These are phyloP conservation scores for Panaeolus cyanescens DNA, from an alignment of 768 basidiomycete species.

Conservation along the genomic window DNA sequence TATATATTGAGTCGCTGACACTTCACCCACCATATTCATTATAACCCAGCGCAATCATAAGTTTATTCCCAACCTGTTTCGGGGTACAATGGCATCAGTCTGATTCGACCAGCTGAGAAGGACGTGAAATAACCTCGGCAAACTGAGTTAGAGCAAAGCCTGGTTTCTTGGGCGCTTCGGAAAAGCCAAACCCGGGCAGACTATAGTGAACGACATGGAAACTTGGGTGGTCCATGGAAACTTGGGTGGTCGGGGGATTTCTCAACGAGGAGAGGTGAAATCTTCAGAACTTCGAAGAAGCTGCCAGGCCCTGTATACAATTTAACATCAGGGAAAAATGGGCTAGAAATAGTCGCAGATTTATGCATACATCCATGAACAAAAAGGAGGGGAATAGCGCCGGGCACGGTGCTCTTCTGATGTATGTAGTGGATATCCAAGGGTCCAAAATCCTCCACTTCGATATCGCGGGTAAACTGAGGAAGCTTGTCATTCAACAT, in stretches of 20 bases:
- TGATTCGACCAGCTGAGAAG: too few relatives aligned
- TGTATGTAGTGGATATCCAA: slow-evolving; percentile 60
- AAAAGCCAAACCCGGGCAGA: slow-evolving; percentile 65
- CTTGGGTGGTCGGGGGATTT: slow-evolving; percentile 42
- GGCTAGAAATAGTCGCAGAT: background rate
- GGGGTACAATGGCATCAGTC: background rate
- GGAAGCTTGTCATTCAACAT: slow-evolving; percentile 52
- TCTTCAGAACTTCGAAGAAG: slow-evolving; percentile 57
- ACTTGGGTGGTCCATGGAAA: slow-evolving; percentile 44
- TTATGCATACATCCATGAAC: slow-evolving; percentile 55
- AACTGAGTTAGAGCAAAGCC: slow-evolving; percentile 54
- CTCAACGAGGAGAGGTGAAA: slow-evolving; percentile 53
- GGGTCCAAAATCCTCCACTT: slow-evolving; percentile 44
- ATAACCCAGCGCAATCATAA: slow-evolving; percentile 52
- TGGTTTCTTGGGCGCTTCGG: slow-evolving; percentile 52
- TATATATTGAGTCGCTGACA: background rate
- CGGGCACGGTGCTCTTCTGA: slow-evolving; percentile 40
- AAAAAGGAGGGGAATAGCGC: slow-evolving; percentile 61
- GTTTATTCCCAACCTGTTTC: slow-evolving; percentile 47
- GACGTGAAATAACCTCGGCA: slow-evolving; percentile 43
- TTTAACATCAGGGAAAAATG: background rate
- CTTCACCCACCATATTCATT: slow-evolving; percentile 41
- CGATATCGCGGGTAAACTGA: slow-evolving; percentile 55
- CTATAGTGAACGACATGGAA: slow-evolving; percentile 66
- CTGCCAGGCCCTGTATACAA: slow-evolving; percentile 56